Evolutionary conservation across 2,329 filamentous ascomycete genomes (phyloP), one percentile per base, ranked within the genome.

Genomic region (Microascus cirrosus): DNA sequence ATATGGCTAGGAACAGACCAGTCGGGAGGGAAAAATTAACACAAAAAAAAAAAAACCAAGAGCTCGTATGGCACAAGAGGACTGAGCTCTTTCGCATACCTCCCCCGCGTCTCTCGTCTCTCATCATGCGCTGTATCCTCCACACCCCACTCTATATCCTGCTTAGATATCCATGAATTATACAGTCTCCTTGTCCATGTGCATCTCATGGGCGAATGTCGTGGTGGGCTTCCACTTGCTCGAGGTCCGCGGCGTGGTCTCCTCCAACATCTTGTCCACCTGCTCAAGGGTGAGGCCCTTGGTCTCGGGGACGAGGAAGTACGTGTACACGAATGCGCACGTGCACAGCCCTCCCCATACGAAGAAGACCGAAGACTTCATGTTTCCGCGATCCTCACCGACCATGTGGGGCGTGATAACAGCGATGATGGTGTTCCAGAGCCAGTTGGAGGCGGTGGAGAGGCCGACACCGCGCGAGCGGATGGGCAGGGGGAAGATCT

Each of bases 401-500:
- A 87, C 80, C 72, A 89, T 85, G 76, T 86, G 89, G 18, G 86
- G 86, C 8, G 83, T 88, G 71, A 90, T 88, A 69, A 90, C 80
- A 60, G 83, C 71, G 57, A 81, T 81, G 67, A 81, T 80, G 71
- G 85, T 90, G 77, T 91, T 94, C 89, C 89, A 94, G 62, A 94
- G 81, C 90, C 90, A 95, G 82, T 95, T 95, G 69, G 86, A 90
- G 61, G 90, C 88, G 10, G 91, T 95, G 48, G 90, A 92, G 52
- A 95, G 80, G 65, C 82, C 90, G 60, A 95, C 90, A 75, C 91
- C 91, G 64, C 89, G 88, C 48, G 91, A 88, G 67, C 91, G 88
- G 73, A 95, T 93, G 61, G 89, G 89, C 57, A 95, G 83, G 59
- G 90, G 90, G 83, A 88, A 95, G 73, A 94, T 87, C 77, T 96